phyloP scores from a whole-genome alignment of 345 rosid species.

The Anacardium occidentale region DNA sequence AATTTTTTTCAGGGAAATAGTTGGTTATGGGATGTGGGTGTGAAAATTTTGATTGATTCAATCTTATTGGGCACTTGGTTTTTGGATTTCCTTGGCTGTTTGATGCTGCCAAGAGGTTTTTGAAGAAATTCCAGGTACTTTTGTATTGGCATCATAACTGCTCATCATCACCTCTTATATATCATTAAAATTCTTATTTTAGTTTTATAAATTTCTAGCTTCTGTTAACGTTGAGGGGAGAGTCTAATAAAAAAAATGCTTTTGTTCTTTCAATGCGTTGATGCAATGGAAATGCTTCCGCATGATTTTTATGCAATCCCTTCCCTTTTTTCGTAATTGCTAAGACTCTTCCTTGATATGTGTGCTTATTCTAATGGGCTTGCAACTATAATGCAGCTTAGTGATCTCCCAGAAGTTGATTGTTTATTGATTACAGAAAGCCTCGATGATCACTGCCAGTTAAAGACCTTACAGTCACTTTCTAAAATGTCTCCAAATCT shows the following conservation, averaged over 20 bases:
- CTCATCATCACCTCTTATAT: background rate
- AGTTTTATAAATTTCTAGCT: too few species aligned
- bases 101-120: constrained; percentile 79
- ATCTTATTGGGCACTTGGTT: constrained; percentile 85
- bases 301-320: too few species aligned
- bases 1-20: constrained; percentile 67
- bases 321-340: too few species aligned
- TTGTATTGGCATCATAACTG: background rate
- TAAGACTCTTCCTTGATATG: too few species aligned
- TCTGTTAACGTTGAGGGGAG: too few species aligned
- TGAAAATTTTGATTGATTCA: constrained; percentile 73
- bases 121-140: constrained; percentile 66
- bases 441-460: constrained; percentile 93
- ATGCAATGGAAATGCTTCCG: too few species aligned
- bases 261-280: too few species aligned
- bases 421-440: constrained; percentile 84
- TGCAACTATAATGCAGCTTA: constrained; percentile 57
- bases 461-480: constrained; percentile 72
- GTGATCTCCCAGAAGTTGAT: constrained; percentile 75
- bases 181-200: too few species aligned
- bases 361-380: constrained; percentile 12
- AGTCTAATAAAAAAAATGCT: too few species aligned
- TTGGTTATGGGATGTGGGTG: constrained; percentile 86
- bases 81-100: constrained; percentile 92
- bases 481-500: constrained; percentile 57